phyloP scores from a whole-genome alignment of 768 basidiomycete genomes.

The Boletus sp. region DNA sequence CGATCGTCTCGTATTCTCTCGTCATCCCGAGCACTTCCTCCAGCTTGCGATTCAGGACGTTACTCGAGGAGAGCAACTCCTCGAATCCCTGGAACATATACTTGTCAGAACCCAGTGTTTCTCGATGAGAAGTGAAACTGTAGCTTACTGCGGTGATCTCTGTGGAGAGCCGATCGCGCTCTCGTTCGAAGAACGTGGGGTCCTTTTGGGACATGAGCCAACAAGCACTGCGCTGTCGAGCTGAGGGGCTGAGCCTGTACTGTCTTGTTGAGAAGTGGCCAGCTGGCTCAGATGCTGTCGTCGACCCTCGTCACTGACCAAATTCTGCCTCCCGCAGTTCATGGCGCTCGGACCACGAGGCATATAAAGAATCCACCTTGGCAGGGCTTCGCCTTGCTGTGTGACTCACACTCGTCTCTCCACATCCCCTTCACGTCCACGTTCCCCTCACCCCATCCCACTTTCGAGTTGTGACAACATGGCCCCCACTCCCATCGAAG shows the following conservation, averaged over 20 bases:
- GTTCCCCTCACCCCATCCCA: not conserved
- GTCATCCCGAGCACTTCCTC: conserved; percentile 94
- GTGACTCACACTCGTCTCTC: not conserved
- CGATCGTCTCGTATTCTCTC: conserved; percentile 86
- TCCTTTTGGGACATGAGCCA: conserved; percentile 36
- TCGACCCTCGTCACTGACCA: not conserved
- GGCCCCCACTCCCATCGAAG: conserved; percentile 17
- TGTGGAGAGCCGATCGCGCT: conserved; percentile 67
- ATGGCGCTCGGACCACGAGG: not conserved
- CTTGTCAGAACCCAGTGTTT: not conserved
- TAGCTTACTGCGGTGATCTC: conserved; percentile 68
- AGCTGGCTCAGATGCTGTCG: too few species aligned
- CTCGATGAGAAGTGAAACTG: not conserved
- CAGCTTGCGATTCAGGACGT: conserved; percentile 83
- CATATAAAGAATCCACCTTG: not conserved
- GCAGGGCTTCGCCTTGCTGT: not conserved
- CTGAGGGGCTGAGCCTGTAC: not conserved
- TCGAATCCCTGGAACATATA: conserved; percentile 72
- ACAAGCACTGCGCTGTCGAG: too few species aligned
- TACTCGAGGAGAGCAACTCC: conserved; percentile 78
- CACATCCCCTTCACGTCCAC: not conserved
- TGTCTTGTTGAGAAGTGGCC: too few species aligned
- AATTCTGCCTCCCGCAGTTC: not conserved
- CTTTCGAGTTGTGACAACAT: not conserved
- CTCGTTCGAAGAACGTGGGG: conserved; percentile 69